Percentiles rank a stretch among this genome's conserved stretches.
Conservation (phyloP, 2,329 filamentous ascomycete species). For the Cercospora nicotianae region DNA sequence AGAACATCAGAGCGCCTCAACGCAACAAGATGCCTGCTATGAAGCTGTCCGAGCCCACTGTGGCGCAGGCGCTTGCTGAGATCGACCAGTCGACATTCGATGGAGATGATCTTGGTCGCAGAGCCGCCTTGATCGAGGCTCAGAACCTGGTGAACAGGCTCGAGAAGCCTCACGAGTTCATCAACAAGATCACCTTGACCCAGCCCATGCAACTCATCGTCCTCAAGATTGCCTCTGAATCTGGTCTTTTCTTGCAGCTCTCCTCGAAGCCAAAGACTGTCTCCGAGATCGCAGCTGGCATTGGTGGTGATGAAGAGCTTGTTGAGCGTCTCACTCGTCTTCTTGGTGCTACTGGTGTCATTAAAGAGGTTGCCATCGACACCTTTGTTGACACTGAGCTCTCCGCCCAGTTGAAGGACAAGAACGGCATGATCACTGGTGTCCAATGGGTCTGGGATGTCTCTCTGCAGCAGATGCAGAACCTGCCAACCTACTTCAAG, state of each 20-base stretch:
- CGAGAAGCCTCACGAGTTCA: not conserved
- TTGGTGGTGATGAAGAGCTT: not conserved
- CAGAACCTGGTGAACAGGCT: not conserved
- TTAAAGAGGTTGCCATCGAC: slow-evolving; percentile 5
- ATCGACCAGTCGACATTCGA: not conserved
- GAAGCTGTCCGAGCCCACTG: not conserved
- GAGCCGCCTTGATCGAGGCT: not conserved
- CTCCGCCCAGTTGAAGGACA: slow-evolving; percentile 13
- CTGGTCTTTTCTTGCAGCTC: not conserved
- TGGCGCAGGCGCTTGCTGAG: not conserved
- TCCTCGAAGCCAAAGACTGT: not conserved
- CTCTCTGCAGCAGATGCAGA: slow-evolving; percentile 2
- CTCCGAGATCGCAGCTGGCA: not conserved
- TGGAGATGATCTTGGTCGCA: not conserved
- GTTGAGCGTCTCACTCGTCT: not conserved
- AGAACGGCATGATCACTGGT: slow-evolving; percentile 14
- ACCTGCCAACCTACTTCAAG: slow-evolving; percentile 20
- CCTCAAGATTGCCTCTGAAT: not conserved
- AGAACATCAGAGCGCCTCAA: not conserved
- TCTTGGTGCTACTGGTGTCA: not conserved
- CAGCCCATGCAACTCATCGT: not conserved
- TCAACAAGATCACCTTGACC: not conserved
- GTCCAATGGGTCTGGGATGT: slow-evolving; percentile 16
- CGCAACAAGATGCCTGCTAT: not conserved
- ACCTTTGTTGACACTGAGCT: slow-evolving; percentile 11